A percentile compares a stretch with the other conserved stretches of the same genome.
Evolutionary conservation across 257 asterid species (phyloP).

Genomic region (Salvia splendens): DNA sequence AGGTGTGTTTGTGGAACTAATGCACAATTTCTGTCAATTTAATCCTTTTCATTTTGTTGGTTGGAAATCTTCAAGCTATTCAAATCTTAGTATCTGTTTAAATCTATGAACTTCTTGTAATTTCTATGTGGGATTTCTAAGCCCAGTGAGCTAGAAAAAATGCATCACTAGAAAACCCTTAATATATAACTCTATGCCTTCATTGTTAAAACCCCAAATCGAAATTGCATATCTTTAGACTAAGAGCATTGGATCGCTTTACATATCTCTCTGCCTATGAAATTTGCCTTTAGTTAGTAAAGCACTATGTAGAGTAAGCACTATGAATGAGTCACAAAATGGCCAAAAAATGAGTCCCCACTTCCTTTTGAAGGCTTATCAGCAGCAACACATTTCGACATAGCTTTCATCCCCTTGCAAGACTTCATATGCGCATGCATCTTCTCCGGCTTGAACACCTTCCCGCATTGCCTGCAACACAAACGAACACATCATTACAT

Average conservation of each 20-base stretch:
- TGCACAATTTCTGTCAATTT: slow-evolving; percentile 18
- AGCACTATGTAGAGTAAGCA: not conserved
- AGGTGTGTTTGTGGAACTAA: slow-evolving; percentile 38
- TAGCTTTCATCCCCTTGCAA: slow-evolving; percentile 71
- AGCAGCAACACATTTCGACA: slow-evolving; percentile 43
- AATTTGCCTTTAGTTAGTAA: slow-evolving; percentile 11
- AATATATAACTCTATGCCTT: too few relatives aligned
- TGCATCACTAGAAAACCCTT: not conserved
- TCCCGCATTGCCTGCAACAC: slow-evolving; percentile 70
- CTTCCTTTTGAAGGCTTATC: slow-evolving; percentile 32
- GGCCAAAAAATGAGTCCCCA: slow-evolving; percentile 39
- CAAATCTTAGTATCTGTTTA: too few relatives aligned
- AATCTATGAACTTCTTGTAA: not conserved
- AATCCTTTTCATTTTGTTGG: not conserved
- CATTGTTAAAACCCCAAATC: too few relatives aligned
- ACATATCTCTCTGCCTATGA: slow-evolving; percentile 23
- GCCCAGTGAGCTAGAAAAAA: too few relatives aligned
- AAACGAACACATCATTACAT: not conserved
- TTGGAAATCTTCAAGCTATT: not conserved
- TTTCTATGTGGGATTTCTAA: not conserved
- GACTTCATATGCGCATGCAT: slow-evolving; percentile 78
- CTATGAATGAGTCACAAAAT: slow-evolving; percentile 40
- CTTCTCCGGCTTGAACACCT: slow-evolving; percentile 85
- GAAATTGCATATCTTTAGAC: slow-evolving; percentile 4
- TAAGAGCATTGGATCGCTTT: slow-evolving; percentile 5